Evolutionary conservation across 352 stramenopile genomes (phyloP), one percentile per base, ranked within the genome.

Genomic region (Globisporangium barbulae): DNA sequence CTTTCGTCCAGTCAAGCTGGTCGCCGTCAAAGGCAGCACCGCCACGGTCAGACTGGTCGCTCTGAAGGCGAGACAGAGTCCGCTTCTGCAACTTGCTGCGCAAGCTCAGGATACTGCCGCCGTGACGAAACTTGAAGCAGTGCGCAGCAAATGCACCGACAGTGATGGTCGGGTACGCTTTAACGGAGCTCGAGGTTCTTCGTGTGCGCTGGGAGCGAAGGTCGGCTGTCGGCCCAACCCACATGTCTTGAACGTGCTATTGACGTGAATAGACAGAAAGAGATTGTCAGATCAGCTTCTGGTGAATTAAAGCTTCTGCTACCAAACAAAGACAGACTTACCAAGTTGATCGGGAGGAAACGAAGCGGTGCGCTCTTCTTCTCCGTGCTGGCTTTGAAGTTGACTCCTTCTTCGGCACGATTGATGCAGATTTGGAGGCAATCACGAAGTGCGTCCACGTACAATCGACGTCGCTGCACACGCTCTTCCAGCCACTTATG

Each of bases 211-310:
- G 83, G 3, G 85, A 90, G 19, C 83, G 76, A 53, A 94, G 64
- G 21, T 91, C 78, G 2, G 78, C 59, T 2, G 76, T 88, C 6
- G 81, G 85, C 1, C 85, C 85, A 2, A 94, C 83, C 83, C 83
- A 94, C 78, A 94, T 88, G 21, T 94, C 85, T 70, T 94, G 85
- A 17, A 94, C 80, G 35, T 94, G 85, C 75, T 83, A 54, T 41
- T 19, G n/a, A 44, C 10, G 22, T 2, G 25, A 52, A 50, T 2
- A 30, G n/a, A 48, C 15, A 55, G n/a, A 52, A 33, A 31, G 5
- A 22, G 7, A 33, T 28, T n/a, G 25, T 59, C 19, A 61, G 25
- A 37, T 42, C 21, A 52, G 33, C 52, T 15, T 7, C 22, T 37
- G 7, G 19, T 28, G 28, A 21, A 17, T 41, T 15, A 13, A 3